A percentile compares a stretch with the other conserved stretches of the same genome.
phyloP scores from a whole-genome alignment of 805 yeast genomes.

The Cyberlindnera subsufficiens region DNA sequence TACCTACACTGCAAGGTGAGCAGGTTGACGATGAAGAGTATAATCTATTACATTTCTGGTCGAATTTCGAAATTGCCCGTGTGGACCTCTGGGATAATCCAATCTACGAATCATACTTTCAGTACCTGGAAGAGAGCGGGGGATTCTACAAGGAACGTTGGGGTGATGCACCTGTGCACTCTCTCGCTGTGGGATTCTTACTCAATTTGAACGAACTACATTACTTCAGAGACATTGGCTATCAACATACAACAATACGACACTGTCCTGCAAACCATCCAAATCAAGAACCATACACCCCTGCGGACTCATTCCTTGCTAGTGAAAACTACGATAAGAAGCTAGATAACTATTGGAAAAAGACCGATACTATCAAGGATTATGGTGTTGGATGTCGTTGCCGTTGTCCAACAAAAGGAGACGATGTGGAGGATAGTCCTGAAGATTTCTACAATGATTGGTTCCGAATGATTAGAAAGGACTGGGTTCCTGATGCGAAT shows the following conservation, averaged over 20 bases:
- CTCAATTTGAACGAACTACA: constrained; percentile 68
- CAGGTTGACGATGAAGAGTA: constrained; percentile 61
- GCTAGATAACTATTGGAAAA: constrained; percentile 19
- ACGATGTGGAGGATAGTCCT: constrained; percentile 52
- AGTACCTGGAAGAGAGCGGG: constrained; percentile 60
- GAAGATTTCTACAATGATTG: constrained; percentile 48
- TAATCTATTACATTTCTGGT: constrained; percentile 86
- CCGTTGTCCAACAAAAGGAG: constrained; percentile 53
- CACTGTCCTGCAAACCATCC: constrained; percentile 76
- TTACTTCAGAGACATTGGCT: constrained; percentile 91
- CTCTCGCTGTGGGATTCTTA: constrained; percentile 77
- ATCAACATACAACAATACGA: constrained; percentile 69
- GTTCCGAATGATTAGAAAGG: constrained; percentile 30
- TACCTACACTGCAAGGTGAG: constrained; percentile 39
- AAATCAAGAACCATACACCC: constrained; percentile 42
- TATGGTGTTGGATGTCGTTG: constrained; percentile 83
- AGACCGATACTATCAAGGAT: constrained; percentile 29
- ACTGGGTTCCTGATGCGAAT: background rate
- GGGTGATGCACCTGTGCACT: constrained; percentile 97
- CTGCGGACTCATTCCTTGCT: constrained; percentile 27
- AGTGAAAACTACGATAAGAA: constrained; percentile 8
- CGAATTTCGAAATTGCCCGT: constrained; percentile 87
- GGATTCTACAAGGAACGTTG: constrained; percentile 91
- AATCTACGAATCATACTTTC: constrained; percentile 61
- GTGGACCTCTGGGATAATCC: constrained; percentile 67